phyloP scores from a whole-genome alignment of 257 asterid species.

The Prunella vulgaris region DNA sequence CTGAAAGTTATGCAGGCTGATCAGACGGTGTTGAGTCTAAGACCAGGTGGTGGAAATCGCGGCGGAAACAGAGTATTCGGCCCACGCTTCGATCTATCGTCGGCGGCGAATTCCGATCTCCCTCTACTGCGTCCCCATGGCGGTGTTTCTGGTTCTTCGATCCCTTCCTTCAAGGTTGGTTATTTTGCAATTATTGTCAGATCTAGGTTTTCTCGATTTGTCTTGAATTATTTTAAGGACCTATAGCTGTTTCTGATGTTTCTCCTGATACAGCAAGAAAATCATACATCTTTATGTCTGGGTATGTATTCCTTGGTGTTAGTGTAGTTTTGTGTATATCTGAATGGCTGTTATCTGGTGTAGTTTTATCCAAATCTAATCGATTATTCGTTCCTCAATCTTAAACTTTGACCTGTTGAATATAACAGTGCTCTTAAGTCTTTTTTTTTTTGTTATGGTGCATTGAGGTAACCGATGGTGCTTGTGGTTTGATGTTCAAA shows the following conservation, averaged over 20 bases:
- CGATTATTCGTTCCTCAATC: not conserved
- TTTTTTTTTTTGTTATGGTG: not conserved
- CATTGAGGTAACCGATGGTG: not conserved
- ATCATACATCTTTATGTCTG: not conserved
- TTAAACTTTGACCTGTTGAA: not conserved
- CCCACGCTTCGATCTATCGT: constrained; percentile 45
- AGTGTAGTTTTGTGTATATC: not conserved
- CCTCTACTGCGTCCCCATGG: constrained; percentile 54
- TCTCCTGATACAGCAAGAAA: not conserved
- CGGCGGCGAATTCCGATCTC: constrained; percentile 47
- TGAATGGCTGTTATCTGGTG: not conserved
- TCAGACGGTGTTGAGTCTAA: constrained; percentile 58
- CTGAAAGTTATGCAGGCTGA: constrained; percentile 60
- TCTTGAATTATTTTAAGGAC: not conserved
- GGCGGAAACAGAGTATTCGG: constrained; percentile 50
- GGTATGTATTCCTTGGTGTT: not conserved
- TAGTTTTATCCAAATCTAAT: not conserved
- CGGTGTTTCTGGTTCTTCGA: constrained; percentile 28
- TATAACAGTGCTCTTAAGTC: not conserved
- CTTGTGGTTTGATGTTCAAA: not conserved
- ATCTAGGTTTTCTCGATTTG: constrained; percentile 32
- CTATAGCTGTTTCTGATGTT: not conserved
- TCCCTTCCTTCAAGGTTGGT: constrained; percentile 44
- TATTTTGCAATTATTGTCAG: constrained; percentile 23
- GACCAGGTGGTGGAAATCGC: constrained; percentile 75